These are phyloP conservation scores for Dalbergia cultrata DNA, from an alignment of 306 rosid genomes.

Conservation along the genomic window DNA sequence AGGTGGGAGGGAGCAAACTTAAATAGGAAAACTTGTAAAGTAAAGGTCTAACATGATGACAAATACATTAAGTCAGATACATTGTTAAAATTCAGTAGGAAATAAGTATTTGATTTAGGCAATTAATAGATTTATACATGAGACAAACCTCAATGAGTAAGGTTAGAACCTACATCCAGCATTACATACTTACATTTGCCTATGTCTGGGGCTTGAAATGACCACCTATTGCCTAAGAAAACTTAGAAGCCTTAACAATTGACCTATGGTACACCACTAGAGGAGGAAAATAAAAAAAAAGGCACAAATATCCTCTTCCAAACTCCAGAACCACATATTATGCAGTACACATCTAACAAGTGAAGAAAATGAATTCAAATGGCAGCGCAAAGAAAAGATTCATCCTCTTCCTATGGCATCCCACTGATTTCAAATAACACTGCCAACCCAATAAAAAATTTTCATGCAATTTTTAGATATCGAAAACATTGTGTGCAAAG, in stretches of 20 bases:
- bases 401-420: conserved; percentile 5
- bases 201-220: background rate
- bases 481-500: background rate
- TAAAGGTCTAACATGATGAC: background rate
- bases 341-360: background rate
- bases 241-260: background rate
- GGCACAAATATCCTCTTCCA: conserved; percentile 3
- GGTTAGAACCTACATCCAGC: background rate
- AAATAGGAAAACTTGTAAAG: background rate
- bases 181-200: conserved; percentile 6
- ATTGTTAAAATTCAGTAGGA: background rate
- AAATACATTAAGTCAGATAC: background rate
- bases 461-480: background rate
- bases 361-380: conserved; percentile 12
- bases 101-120: background rate
- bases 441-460: background rate
- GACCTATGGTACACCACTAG: background rate
- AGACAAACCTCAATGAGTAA: background rate
- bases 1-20: background rate
- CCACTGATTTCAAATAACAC: background rate
- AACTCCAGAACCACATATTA: conserved; percentile 4
- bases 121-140: too few relatives aligned
- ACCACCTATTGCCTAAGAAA: background rate
- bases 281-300: too few relatives aligned
- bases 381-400: background rate